These are phyloP conservation scores for Paecilomyces variotii DNA, from an alignment of 2,329 filamentous ascomycete genomes.

Conservation along the genomic window DNA sequence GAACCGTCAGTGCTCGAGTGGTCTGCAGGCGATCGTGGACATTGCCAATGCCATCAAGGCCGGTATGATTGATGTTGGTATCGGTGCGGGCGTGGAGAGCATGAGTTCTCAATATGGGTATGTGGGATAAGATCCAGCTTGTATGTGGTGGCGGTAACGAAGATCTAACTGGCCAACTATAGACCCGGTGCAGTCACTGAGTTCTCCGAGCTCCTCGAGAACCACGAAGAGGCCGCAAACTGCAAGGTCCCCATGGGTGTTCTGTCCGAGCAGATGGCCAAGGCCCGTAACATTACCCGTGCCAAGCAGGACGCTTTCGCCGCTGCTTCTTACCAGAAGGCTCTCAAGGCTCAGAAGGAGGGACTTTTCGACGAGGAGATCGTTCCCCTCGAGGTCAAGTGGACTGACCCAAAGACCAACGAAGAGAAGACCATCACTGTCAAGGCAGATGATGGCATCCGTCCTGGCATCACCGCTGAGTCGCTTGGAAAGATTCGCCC, in stretches of 20 bases:
- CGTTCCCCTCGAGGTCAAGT: conserved; percentile 74
- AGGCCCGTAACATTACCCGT: conserved; percentile 66
- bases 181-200: conserved; percentile 79
- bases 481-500: conserved; percentile 83
- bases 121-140: conserved; percentile 18
- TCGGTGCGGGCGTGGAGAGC: conserved; percentile 92
- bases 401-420: conserved; percentile 81
- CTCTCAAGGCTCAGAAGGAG: conserved; percentile 69
- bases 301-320: conserved; percentile 84
- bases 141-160: not conserved
- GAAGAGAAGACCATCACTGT: conserved; percentile 80
- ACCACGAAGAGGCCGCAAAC: conserved; percentile 73
- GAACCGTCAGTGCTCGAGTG: conserved; percentile 92
- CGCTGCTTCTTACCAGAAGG: conserved; percentile 87
- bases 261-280: conserved; percentile 89
- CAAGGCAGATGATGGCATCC: conserved; percentile 76
- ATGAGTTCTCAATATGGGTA: conserved; percentile 91
- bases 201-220: conserved; percentile 83
- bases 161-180: conserved; percentile 2
- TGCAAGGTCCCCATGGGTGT: conserved; percentile 98
- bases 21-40: conserved; percentile 86
- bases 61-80: conserved; percentile 91
- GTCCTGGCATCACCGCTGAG: conserved; percentile 77
- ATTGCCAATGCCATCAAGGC: conserved; percentile 85
- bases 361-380: conserved; percentile 96